Percentiles rank a stretch among this genome's conserved stretches.
Evolutionary conservation across 2,329 filamentous ascomycete species (phyloP).

Genomic region (Epichloe elymi): DNA sequence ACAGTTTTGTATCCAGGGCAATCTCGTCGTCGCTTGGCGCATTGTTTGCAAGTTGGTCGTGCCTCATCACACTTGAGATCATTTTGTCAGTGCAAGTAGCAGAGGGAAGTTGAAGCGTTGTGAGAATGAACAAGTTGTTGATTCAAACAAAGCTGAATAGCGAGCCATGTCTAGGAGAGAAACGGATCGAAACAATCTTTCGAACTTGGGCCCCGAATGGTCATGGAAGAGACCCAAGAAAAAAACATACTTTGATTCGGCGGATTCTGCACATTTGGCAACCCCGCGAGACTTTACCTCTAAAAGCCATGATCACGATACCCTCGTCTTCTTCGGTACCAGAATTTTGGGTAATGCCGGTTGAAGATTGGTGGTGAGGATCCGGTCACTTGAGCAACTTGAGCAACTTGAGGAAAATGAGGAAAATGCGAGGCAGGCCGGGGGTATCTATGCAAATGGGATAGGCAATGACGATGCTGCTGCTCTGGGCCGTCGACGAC

Average conservation of each 20-base stretch:
- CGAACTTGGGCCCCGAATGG: not conserved
- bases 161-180: too few species aligned
- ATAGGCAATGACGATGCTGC: not conserved
- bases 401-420: too few species aligned
- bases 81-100: not conserved
- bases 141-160: too few species aligned
- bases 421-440: not conserved
- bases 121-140: too few species aligned
- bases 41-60: conserved; percentile 51
- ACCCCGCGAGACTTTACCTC: conserved; percentile 49
- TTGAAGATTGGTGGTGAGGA: not conserved
- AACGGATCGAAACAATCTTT: not conserved
- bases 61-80: conserved; percentile 48
- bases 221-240: too few species aligned
- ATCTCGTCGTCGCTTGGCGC: conserved; percentile 44
- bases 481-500: not conserved
- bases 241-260: conserved; percentile 49
- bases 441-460: conserved; percentile 1
- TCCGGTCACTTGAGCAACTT: not conserved
- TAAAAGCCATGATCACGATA: conserved; percentile 40
- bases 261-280: conserved; percentile 62
- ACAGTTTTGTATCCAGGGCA: conserved; percentile 57
- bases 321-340: not conserved
- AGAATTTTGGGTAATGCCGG: not conserved
- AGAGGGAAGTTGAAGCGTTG: too few species aligned